phyloP scores from a whole-genome alignment of 2,329 filamentous ascomycete species.

The Colletotrichum eremochloae region DNA sequence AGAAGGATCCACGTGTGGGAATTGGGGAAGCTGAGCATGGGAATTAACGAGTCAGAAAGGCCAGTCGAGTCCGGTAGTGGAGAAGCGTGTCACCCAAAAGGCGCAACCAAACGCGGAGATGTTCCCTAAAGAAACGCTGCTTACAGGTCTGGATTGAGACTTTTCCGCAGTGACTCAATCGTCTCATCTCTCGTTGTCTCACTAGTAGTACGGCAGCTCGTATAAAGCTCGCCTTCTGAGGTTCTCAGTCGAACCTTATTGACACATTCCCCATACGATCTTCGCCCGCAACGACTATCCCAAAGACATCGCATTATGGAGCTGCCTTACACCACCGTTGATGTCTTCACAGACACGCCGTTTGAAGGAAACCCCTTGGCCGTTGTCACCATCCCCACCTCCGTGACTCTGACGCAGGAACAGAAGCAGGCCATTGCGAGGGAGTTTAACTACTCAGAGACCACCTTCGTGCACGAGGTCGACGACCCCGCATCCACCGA shows the following conservation, averaged over 20 bases:
- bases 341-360: constrained; percentile 68
- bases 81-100: constrained; percentile 13
- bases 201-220: neutral
- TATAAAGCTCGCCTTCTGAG: neutral
- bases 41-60: neutral
- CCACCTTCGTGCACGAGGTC: constrained; percentile 70
- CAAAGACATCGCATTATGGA: constrained; percentile 47
- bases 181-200: neutral
- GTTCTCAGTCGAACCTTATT: constrained; percentile 4
- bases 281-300: neutral
- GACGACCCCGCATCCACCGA: constrained; percentile 51
- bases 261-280: neutral
- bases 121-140: neutral
- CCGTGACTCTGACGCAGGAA: constrained; percentile 59
- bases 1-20: neutral
- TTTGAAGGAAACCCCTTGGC: constrained; percentile 73
- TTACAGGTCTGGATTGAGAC: neutral
- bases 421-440: constrained; percentile 71
- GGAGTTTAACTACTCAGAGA: constrained; percentile 76
- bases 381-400: constrained; percentile 66
- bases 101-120: neutral
- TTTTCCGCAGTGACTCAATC: neutral
- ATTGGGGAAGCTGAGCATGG: neutral
- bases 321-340: constrained; percentile 66
- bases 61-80: neutral